Evolutionary conservation across 805 yeast species (phyloP), one percentile per base, ranked within the genome.

Genomic region (Schizosaccharomyces cryophilus): DNA sequence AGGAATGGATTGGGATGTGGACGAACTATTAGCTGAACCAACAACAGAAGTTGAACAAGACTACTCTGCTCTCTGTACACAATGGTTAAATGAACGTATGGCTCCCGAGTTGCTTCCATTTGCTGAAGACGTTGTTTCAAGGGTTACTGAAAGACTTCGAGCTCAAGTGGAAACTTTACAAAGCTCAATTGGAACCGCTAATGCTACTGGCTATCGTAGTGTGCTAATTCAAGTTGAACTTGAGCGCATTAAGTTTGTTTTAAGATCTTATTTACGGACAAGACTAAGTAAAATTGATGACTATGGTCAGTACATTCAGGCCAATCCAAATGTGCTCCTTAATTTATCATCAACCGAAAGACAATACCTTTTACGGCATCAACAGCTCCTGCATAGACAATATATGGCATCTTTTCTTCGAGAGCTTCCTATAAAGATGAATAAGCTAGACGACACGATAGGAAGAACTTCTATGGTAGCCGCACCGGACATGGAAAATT

Each of bases 181-280:
- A 35, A 30, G 15, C n/a, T n/a, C 26, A 6, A 21, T 42, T 24
- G 54, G 26, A n/a, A 40, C 54, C 6, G 38, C n/a, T 4, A 40
- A 42, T 21, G 54, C 61, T 5, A 21, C 38, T 21, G 54, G 54
- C n/a, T 30, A 59, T 15, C 21, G 54, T 15, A 42, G 54, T 7
- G 61, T 93, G 73, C 79, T 94, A 29, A 82, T 90, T 66, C 98
- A 93, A 68, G 84, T 94, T 15, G 97, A 93, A 66, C 77, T 93
- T 29, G 97, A 93, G 66, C 74, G 98, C 62, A 79, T 87, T 38
- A 87, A 83, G 66, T 93, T 83, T 69, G 71, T 90, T 42, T 75
- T 89, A n/a, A 73, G 96, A 60, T 78, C 87, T 15, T 90, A 87
- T 69, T 73, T 89, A 42, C 77, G 98, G 64, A 78, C 90, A 5